phyloP scores from a whole-genome alignment of 352 stramenopile species.

The Pythium vanterpoolii region DNA sequence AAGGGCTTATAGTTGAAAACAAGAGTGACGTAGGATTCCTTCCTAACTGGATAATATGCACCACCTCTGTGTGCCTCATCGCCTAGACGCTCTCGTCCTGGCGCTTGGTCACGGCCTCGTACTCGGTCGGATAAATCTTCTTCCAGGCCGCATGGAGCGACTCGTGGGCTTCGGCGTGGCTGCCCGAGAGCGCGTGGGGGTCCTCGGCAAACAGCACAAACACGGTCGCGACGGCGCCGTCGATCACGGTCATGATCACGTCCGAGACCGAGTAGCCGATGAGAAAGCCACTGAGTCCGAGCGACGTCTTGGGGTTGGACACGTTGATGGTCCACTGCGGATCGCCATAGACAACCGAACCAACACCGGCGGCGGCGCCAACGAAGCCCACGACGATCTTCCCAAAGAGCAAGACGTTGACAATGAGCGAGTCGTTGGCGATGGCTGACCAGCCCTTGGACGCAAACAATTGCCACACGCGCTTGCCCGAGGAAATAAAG shows the following conservation, averaged over 20 bases:
- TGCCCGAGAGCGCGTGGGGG: slow-evolving; percentile 34
- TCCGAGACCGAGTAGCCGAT: slow-evolving; percentile 48
- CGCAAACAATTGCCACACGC: slow-evolving; percentile 52
- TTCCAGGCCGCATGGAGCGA: slow-evolving; percentile 41
- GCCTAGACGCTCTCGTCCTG: slow-evolving; percentile 32
- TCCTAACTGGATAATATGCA: too few relatives aligned
- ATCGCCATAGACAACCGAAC: slow-evolving; percentile 34
- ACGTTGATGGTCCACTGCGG: slow-evolving; percentile 43
- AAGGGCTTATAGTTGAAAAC: background rate
- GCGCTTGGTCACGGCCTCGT: slow-evolving; percentile 38
- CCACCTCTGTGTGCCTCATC: too few relatives aligned
- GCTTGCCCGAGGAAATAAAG: slow-evolving; percentile 47
- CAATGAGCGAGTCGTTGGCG: slow-evolving; percentile 70
- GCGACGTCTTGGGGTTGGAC: slow-evolving; percentile 34
- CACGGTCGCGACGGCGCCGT: slow-evolving; percentile 46
- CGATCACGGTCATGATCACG: slow-evolving; percentile 51
- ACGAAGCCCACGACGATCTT: slow-evolving; percentile 57
- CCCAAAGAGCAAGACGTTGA: slow-evolving; percentile 52
- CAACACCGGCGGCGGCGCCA: slow-evolving; percentile 41
- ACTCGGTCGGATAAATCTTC: slow-evolving; percentile 50
- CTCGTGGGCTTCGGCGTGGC: slow-evolving; percentile 37
- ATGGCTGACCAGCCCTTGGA: slow-evolving; percentile 58
- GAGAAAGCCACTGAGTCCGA: slow-evolving; percentile 48
- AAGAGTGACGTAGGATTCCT: background rate
- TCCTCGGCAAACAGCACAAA: slow-evolving; percentile 58